Evolutionary conservation across 805 yeast genomes (phyloP).

Genomic region (Candida corydali): DNA sequence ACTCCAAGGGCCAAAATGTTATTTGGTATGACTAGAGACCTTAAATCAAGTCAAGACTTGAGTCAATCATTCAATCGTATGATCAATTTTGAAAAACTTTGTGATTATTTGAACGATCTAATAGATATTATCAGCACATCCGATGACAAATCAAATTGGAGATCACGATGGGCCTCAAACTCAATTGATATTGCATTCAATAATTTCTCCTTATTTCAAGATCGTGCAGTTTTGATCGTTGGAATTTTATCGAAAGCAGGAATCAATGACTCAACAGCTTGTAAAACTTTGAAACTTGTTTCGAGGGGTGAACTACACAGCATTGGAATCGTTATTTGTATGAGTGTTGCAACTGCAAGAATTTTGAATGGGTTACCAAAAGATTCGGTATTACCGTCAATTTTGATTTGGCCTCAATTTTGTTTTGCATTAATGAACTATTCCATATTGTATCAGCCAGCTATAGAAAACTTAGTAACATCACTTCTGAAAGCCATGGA

Average conservation of each 20-base stretch:
- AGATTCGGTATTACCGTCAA: slow-evolving; percentile 42
- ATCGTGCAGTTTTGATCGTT: slow-evolving; percentile 62
- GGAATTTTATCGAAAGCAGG: slow-evolving; percentile 67
- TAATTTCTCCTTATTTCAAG: slow-evolving; percentile 55
- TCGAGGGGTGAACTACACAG: slow-evolving; percentile 17
- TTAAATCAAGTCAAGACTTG: slow-evolving; percentile 31
- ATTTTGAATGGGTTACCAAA: slow-evolving; percentile 46
- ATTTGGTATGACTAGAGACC: slow-evolving; percentile 63
- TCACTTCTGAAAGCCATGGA: slow-evolving; percentile 22
- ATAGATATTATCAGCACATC: slow-evolving; percentile 45
- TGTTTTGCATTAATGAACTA: slow-evolving; percentile 26
- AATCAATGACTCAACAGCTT: slow-evolving; percentile 50
- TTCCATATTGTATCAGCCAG: slow-evolving; percentile 29
- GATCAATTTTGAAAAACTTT: slow-evolving; percentile 53
- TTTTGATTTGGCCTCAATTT: slow-evolving; percentile 46
- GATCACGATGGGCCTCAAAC: slow-evolving; percentile 60
- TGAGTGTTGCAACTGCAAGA: slow-evolving; percentile 43
- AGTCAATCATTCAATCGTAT: slow-evolving; percentile 37
- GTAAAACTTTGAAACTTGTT: slow-evolving; percentile 25
- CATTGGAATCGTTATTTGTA: slow-evolving; percentile 32
- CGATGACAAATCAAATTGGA: slow-evolving; percentile 51
- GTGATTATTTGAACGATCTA: slow-evolving; percentile 50
- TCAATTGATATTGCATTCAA: slow-evolving; percentile 61
- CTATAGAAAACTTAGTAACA: slow-evolving; percentile 25
- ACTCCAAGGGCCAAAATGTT: slow-evolving; percentile 66